A percentile compares a stretch with the other conserved stretches of the same genome.
phyloP scores from a whole-genome alignment of 2,329 filamentous ascomycete genomes.

The Phialocephala sp. region DNA sequence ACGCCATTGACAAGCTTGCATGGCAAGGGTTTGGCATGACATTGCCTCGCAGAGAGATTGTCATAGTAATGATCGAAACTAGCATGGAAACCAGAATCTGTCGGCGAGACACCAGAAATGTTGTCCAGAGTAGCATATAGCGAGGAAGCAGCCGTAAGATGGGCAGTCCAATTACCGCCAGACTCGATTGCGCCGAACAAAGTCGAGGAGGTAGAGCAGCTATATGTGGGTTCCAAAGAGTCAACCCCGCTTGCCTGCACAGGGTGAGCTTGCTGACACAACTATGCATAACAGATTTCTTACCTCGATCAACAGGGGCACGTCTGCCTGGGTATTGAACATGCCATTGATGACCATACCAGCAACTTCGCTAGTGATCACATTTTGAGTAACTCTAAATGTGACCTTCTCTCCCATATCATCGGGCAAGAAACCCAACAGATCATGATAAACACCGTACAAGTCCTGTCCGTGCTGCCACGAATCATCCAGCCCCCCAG shows the following conservation, averaged over 20 bases:
- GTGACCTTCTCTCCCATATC: slow-evolving; percentile 53
- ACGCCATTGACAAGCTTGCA: slow-evolving; percentile 59
- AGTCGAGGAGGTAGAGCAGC: slow-evolving; percentile 58
- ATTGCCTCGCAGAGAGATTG: slow-evolving; percentile 79
- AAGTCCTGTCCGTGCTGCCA: slow-evolving; percentile 79
- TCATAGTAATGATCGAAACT: slow-evolving; percentile 86
- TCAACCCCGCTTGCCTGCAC: slow-evolving; percentile 60
- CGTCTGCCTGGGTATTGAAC: slow-evolving; percentile 54
- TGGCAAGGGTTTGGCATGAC: slow-evolving; percentile 74
- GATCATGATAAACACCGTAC: slow-evolving; percentile 74
- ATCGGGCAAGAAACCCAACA: slow-evolving; percentile 70
- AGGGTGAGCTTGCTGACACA: slow-evolving; percentile 6
- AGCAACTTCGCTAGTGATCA: slow-evolving; percentile 82
- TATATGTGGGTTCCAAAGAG: slow-evolving; percentile 75
- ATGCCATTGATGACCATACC: slow-evolving; percentile 76
- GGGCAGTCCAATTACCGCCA: slow-evolving; percentile 63
- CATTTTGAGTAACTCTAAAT: slow-evolving; percentile 81
- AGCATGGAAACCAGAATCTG: slow-evolving; percentile 67
- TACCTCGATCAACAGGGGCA: slow-evolving; percentile 57
- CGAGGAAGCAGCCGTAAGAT: slow-evolving; percentile 60
- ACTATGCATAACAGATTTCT: slow-evolving; percentile 1
- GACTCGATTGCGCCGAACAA: slow-evolving; percentile 53
- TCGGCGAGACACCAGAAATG: slow-evolving; percentile 67
- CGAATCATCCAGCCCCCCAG: slow-evolving; percentile 73
- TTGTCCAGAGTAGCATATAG: slow-evolving; percentile 68